Conservation (phyloP, 1,284 basidiomycete genomes). For the Pseudozyma thailandica region DNA sequence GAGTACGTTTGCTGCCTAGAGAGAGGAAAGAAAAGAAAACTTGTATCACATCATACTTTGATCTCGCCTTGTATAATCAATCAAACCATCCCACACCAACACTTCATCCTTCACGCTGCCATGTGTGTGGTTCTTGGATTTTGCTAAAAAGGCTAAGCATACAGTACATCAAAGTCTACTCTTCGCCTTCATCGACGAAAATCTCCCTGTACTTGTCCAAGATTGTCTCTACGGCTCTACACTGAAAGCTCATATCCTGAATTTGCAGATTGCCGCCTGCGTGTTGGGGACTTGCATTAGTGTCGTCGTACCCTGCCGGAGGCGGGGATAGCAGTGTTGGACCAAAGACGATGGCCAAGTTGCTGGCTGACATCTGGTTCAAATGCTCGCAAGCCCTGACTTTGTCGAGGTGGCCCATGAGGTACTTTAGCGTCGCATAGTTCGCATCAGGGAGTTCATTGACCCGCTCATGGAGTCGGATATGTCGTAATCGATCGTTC, state of each 20-base stretch:
- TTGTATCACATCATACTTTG: no score
- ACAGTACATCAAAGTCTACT: conserved; percentile 10
- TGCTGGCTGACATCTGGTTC: conserved; percentile 94
- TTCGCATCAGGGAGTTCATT: conserved; percentile 98
- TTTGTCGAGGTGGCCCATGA: conserved; percentile 88
- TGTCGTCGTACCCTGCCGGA: conserved; percentile 22
- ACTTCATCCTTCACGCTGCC: no score
- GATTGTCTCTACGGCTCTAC: conserved; percentile 65
- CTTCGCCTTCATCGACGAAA: conserved; percentile 61
- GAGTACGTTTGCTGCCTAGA: background rate
- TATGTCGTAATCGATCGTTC: conserved; percentile 77
- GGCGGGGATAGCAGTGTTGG: conserved; percentile 76
- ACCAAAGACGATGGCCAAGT: conserved; percentile 96
- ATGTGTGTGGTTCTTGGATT: no score
- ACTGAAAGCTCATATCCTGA: conserved; percentile 66
- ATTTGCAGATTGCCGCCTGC: conserved; percentile 48
- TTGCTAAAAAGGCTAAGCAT: conserved; percentile 2
- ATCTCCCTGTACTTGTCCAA: conserved; percentile 64
- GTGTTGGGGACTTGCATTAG: background rate
- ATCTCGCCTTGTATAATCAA: no score
- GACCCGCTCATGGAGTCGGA: conserved; percentile 92
- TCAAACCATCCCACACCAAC: no score
- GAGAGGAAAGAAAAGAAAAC: no score
- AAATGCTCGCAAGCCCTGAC: conserved; percentile 67
- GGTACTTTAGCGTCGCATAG: conserved; percentile 95